phyloP scores from a whole-genome alignment of 768 basidiomycete species.

The Wakefieldia striispora region DNA sequence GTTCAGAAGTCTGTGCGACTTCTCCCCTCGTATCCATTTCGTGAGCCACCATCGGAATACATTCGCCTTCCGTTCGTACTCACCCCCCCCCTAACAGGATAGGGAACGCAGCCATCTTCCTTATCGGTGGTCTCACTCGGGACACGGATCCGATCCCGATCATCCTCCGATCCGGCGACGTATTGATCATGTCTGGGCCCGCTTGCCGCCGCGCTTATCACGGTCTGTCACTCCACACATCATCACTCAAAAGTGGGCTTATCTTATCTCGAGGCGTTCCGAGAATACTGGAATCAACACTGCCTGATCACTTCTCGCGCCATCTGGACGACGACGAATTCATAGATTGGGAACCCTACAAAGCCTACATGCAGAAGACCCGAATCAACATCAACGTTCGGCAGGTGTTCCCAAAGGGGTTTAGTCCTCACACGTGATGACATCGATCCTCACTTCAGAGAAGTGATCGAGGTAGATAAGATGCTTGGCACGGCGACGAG shows the following conservation, averaged over 20 bases:
- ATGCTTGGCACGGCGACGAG: slow-evolving; percentile 1
- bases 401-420: slow-evolving; percentile 81
- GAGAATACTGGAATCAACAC: slow-evolving; percentile 76
- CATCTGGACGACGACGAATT: slow-evolving; percentile 26
- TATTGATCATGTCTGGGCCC: slow-evolving; percentile 90
- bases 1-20: slow-evolving; percentile 89
- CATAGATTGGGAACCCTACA: slow-evolving; percentile 59
- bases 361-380: slow-evolving; percentile 59
- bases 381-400: slow-evolving; percentile 92
- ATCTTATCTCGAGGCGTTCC: slow-evolving; percentile 62
- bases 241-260: background rate
- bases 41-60: slow-evolving; percentile 43
- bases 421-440: slow-evolving; percentile 34
- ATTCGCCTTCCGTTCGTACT: background rate
- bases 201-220: slow-evolving; percentile 87
- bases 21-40: slow-evolving; percentile 93
- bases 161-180: slow-evolving; percentile 87
- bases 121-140: slow-evolving; percentile 82
- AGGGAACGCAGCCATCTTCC: slow-evolving; percentile 85
- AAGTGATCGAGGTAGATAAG: background rate
- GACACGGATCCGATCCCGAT: slow-evolving; percentile 77
- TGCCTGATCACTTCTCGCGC: slow-evolving; percentile 57
- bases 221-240: slow-evolving; percentile 49
- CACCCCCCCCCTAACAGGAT: slow-evolving; percentile 49
- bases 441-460: background rate